Evolutionary conservation across 208 protist species (phyloP), one percentile per base, ranked within the genome.

Genomic region (Borovskyia barvae): DNA sequence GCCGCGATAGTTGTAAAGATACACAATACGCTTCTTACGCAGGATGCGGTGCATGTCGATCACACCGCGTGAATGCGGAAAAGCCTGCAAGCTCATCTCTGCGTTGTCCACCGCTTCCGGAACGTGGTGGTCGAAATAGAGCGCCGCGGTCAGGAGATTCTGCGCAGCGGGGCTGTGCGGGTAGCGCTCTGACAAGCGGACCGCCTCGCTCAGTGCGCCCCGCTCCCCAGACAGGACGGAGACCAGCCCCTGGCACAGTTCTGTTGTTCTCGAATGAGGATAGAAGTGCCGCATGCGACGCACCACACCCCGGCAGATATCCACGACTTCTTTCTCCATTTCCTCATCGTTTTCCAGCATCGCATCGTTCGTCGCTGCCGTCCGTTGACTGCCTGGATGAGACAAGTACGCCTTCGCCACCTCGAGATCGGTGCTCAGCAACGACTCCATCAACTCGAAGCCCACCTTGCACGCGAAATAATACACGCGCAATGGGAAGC

Each of bases 1-100:
- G 2, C 72, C 74, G 30, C 82, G 74, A 68, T 93, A 90, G 67
- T 84, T 77, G 61, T 83, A 93, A 14, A 68, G 59, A 55, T 93
- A 90, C 24, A 37, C 58, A 14, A 72, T 66, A 30, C 74, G 49
- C 55, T 87, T 79, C 29, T 54, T 25, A 40, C 80, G 53, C 33
- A 92, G 59, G 14, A 45, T 36, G 32, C 60, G 58, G 39, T 86
- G 72, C 2, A 82, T 43, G n/a, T 24, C 28, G 26, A 85, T 69
- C 3, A 86, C 68, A 17, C 77, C 72, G 41, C 29, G 36, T 11
- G 76, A 73, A 59, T 90, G 82, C 2, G 87, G 82, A 49, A 93
- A 93, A 19, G 73, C 66, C 58, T 93, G 80, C 49, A 88, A 36
- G 58, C 77, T 84, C 26, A 80, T 88, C 24, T 65, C 55, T 4